phyloP scores from a whole-genome alignment of 208 protist species.

The Angomonas ambiguus region DNA sequence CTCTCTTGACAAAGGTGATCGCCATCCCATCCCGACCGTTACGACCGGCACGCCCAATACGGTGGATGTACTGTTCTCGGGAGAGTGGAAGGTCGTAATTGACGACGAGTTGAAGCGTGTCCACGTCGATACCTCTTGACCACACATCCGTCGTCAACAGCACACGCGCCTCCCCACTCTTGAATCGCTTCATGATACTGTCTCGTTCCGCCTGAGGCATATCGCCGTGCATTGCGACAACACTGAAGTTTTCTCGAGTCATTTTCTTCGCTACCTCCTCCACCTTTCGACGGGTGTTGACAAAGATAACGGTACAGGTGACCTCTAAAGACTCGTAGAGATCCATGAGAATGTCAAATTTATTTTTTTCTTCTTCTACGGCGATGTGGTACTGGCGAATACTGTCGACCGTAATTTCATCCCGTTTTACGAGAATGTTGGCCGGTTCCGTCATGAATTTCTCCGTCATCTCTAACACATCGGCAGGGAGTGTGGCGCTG shows the following conservation, averaged over 20 bases:
- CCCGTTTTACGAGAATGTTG: slow-evolving; percentile 98
- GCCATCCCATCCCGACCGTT: slow-evolving; percentile 98
- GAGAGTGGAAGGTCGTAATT: slow-evolving; percentile 98
- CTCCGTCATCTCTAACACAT: slow-evolving; percentile 94
- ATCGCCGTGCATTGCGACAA: slow-evolving; percentile 96
- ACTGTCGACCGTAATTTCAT: slow-evolving; percentile 98
- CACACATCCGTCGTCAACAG: slow-evolving; percentile 99
- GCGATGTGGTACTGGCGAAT: slow-evolving; percentile 98
- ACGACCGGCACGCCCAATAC: slow-evolving; percentile 96
- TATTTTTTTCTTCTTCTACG: slow-evolving; percentile 98
- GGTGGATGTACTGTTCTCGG: slow-evolving; percentile 92
- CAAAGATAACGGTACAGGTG: slow-evolving; percentile 99
- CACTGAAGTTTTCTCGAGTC: slow-evolving; percentile 93
- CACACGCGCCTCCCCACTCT: slow-evolving; percentile 94
- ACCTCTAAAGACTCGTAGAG: slow-evolving; percentile 98
- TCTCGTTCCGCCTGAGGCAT: slow-evolving; percentile 98
- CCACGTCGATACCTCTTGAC: slow-evolving; percentile 96
- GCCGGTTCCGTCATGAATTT: slow-evolving; percentile 99
- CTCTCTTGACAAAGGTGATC: slow-evolving; percentile 98
- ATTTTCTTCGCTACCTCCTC: slow-evolving; percentile 98
- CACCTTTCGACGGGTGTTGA: slow-evolving; percentile 98
- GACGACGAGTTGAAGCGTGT: slow-evolving; percentile 96
- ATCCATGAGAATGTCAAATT: slow-evolving; percentile 99
- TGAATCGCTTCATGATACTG: slow-evolving; percentile 97
- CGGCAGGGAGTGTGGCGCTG: slow-evolving; percentile 84